Evolutionary conservation across 495 filamentous ascomycete genomes (phyloP).

Genomic region (Penicillium coprophilum): DNA sequence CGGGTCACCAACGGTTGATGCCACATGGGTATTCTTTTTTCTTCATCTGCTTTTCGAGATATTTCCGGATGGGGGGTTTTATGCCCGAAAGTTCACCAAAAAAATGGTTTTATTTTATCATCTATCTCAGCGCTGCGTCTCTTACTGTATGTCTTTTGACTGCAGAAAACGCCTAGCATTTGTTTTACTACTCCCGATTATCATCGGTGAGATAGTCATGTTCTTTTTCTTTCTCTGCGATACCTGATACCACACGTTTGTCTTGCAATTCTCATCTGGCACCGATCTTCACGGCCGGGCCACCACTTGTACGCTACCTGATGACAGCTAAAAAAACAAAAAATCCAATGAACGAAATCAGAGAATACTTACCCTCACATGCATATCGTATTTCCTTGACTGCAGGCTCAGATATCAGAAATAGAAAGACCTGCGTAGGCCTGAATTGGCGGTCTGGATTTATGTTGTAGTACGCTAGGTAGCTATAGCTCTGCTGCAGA

Average conservation of each 20-base stretch:
- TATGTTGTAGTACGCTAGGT: not conserved
- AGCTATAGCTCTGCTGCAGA: slow-evolving; percentile 11
- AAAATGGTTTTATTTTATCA: slow-evolving; percentile 15
- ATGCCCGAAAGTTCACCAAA: slow-evolving; percentile 16
- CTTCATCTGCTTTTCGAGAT: slow-evolving; percentile 5
- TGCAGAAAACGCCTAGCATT: slow-evolving; percentile 21
- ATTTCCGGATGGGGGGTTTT: slow-evolving; percentile 11
- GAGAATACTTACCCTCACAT: slow-evolving; percentile 6
- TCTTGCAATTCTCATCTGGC: slow-evolving; percentile 12
- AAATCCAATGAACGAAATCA: slow-evolving; percentile 18
- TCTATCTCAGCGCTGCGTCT: slow-evolving; percentile 12
- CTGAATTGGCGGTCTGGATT: slow-evolving; percentile 29
- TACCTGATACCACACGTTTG: slow-evolving; percentile 41
- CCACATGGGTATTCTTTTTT: slow-evolving; percentile 10
- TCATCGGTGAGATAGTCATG: slow-evolving; percentile 16
- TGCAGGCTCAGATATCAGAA: slow-evolving; percentile 9
- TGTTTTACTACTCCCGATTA: slow-evolving; percentile 16
- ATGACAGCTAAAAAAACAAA: slow-evolving; percentile 15
- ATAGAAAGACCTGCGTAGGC: slow-evolving; percentile 13
- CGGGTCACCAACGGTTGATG: slow-evolving; percentile 21
- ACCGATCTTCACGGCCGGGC: not conserved
- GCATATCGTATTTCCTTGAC: slow-evolving; percentile 19
- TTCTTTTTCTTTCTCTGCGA: slow-evolving; percentile 27
- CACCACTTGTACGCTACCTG: slow-evolving; percentile 29
- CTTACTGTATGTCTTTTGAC: slow-evolving; percentile 11